Base-by-base conservation (phyloP, 805 yeast genomes). In the Scheffersomyces amazonensis region DNA sequence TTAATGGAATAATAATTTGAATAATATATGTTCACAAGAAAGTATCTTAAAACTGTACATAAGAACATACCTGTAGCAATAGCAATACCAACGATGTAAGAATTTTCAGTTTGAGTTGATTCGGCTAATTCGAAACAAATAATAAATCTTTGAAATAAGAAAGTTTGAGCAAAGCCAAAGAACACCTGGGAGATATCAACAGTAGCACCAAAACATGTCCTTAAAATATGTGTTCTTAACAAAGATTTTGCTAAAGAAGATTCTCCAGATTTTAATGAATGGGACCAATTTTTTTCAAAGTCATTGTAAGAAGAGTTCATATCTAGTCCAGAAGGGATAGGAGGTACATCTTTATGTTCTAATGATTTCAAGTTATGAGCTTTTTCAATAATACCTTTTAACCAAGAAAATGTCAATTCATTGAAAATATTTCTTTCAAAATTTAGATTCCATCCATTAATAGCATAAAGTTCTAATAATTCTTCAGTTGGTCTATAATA, bases 151-250 rank as follows among this genome's bases (percentile, higher is more conserved):
- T 83, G 74, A 40, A 90, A 65, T 19, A 89, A 61, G 50, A 87
- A 96, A 0, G 97, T 96, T 62, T 88, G 95, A n/a, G 75, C 71
- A 54, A 85, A 87, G 18, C 46, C 43, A 15, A 54, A 40, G 4
- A 55, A 27, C 8, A 45, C 41, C 25, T 47, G 52, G 20, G 40
- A 37, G 3, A 53, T 44, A 34, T 60, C 64, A 36, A 43, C 49
- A 15, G 39, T 16, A 27, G 57, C 50, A 2, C 57, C 49, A 8
- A 41, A n/a, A n/a, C n/a, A n/a, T n/a, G n/a, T n/a, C n/a, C n/a
- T n/a, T n/a, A n/a, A n/a, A n/a, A n/a, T n/a, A n/a, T n/a, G n/a
- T n/a, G n/a, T n/a, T n/a, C n/a, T n/a, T n/a, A n/a, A n/a, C n/a
- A n/a, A n/a, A n/a, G n/a, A n/a, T n/a, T n/a, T n/a, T n/a, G n/a